Conservation (phyloP, 129 eudicot genomes). For the Escallonia rubra region DNA sequence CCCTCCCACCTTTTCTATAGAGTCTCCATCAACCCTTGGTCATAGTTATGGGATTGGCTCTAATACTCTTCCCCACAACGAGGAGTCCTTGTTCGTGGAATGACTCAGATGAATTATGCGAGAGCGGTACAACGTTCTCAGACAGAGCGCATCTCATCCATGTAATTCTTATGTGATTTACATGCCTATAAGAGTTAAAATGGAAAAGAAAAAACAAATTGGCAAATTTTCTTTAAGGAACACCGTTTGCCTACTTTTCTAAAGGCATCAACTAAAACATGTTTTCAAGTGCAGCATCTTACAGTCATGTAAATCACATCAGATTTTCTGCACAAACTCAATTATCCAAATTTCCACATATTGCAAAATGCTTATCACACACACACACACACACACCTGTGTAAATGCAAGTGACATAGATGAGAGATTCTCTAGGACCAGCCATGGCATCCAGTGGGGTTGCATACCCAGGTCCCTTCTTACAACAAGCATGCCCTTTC, state of each 20-base stretch:
- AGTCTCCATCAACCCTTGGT: too few species aligned
- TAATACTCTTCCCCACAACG: too few species aligned
- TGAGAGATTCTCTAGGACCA: slow-evolving; percentile 77
- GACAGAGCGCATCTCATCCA: too few species aligned
- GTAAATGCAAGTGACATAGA: slow-evolving; percentile 85
- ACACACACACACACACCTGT: slow-evolving; percentile 24
- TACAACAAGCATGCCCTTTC: slow-evolving; percentile 38
- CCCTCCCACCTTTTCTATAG: too few species aligned
- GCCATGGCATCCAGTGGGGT: slow-evolving; percentile 89
- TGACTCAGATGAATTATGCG: too few species aligned
- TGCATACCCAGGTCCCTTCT: slow-evolving; percentile 87
- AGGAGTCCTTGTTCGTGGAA: too few species aligned
- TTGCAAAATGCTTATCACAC: not conserved
- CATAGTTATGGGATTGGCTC: too few species aligned
- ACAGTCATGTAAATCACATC: not conserved
- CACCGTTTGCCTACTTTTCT: not conserved
- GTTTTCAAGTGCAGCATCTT: not conserved
- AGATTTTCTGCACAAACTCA: not conserved
- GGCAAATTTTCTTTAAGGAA: too few species aligned
- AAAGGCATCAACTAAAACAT: not conserved
- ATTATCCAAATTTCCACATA: not conserved
- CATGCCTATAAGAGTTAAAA: too few species aligned
- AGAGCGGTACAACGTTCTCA: too few species aligned
- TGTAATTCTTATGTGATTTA: too few species aligned
- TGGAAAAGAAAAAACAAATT: too few species aligned